Evolutionary conservation across 208 protist genomes (phyloP).

Genomic region (Wallacemonas sp.): DNA sequence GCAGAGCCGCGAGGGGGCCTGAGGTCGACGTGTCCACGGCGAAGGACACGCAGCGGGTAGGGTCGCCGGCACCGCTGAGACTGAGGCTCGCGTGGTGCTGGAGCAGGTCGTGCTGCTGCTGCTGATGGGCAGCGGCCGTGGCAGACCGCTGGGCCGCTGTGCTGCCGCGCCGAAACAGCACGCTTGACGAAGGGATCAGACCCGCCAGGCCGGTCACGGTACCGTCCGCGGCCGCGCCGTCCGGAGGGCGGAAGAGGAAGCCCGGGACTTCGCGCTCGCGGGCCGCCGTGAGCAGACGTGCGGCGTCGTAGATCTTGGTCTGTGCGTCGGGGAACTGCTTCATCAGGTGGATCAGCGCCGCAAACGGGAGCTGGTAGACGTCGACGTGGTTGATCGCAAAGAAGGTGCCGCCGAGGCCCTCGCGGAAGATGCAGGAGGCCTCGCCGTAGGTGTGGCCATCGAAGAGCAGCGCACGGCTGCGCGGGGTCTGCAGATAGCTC

Average conservation of each 20-base stretch:
- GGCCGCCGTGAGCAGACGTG: conserved; percentile 43
- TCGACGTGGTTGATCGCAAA: conserved; percentile 76
- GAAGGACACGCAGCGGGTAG: conserved; percentile 13
- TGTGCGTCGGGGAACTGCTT: conserved; percentile 70
- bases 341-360: conserved; percentile 79
- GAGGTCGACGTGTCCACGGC: not conserved
- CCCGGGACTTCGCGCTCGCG: conserved; percentile 51
- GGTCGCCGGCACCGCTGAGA: conserved; percentile 9
- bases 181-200: conserved; percentile 19
- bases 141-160: not conserved
- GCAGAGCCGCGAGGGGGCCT: not conserved
- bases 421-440: conserved; percentile 71
- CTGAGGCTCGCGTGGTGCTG: conserved; percentile 19
- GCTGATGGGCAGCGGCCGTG: not conserved
- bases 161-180: conserved; percentile 1
- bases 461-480: conserved; percentile 59
- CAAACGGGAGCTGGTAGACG: conserved; percentile 76
- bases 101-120: conserved; percentile 7
- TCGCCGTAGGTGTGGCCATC: conserved; percentile 88
- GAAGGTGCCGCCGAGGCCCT: conserved; percentile 52
- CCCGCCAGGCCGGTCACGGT: conserved; percentile 27
- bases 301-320: conserved; percentile 44
- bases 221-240: conserved; percentile 16
- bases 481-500: conserved; percentile 25
- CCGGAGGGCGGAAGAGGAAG: conserved; percentile 44